Percentiles rank a stretch among this genome's conserved stretches.
These are phyloP conservation scores for Paecilomyces variotii DNA, from an alignment of 2,329 filamentous ascomycete genomes.

Conservation along the genomic window DNA sequence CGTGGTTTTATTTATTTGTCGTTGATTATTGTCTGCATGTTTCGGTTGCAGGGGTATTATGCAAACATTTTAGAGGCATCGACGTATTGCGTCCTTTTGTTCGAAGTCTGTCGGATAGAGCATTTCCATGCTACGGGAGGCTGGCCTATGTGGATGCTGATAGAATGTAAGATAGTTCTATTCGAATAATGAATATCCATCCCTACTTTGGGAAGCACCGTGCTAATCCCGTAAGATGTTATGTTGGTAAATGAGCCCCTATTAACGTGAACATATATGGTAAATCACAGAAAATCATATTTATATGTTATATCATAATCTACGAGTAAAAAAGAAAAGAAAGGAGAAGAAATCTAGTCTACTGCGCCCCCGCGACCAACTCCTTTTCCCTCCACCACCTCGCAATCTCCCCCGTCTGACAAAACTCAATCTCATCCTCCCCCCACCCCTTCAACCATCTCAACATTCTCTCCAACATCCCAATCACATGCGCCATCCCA, in stretches of 20 bases:
- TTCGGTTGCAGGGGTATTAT: no score
- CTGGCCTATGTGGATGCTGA: no score
- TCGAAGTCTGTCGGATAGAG: no score
- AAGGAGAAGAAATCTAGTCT: neutral
- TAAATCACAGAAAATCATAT: neutral
- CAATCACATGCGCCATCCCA: slow-evolving; percentile 54
- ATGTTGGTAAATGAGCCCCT: no score
- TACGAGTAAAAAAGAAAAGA: neutral
- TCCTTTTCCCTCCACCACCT: slow-evolving; percentile 19
- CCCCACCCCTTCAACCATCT: slow-evolving; percentile 40
- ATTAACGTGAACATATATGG: neutral
- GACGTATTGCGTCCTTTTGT: no score
- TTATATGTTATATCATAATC: neutral
- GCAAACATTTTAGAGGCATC: no score
- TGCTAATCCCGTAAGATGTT: no score
- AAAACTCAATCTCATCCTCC: slow-evolving; percentile 22
- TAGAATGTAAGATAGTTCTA: neutral
- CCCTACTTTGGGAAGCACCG: no score
- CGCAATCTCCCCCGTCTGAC: slow-evolving; percentile 22
- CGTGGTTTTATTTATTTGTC: no score
- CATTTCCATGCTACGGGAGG: no score
- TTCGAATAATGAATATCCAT: neutral
- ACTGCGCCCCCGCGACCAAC: neutral
- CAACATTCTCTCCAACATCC: slow-evolving; percentile 48
- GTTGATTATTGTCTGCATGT: no score